These are phyloP conservation scores for Rhizopus sp. DNA, from an alignment of 371 early-diverging fungal genomes.

Conservation along the genomic window DNA sequence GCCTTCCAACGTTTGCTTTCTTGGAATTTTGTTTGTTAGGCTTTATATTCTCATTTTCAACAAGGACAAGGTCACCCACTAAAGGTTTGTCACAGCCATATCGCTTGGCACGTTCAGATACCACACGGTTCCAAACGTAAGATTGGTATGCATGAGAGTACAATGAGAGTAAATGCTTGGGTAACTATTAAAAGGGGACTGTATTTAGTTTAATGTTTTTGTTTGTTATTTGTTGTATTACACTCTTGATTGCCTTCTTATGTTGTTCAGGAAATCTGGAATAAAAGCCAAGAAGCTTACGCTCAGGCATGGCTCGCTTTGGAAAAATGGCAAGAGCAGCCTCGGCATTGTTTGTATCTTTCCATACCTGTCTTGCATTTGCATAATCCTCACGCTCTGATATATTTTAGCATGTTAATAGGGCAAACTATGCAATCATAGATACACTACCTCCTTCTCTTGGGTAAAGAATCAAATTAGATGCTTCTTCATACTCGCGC, in stretches of 20 bases:
- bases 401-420: too few species aligned
- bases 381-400: conserved; percentile 60
- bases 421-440: too few species aligned
- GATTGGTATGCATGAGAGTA: conserved; percentile 99
- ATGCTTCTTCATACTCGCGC: conserved; percentile 74
- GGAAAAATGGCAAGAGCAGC: conserved; percentile 73
- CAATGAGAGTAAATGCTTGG: conserved; percentile 86
- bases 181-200: conserved; percentile 54
- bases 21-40: conserved; percentile 2
- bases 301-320: conserved; percentile 71
- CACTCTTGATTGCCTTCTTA: conserved; percentile 65
- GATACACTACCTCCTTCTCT: conserved; percentile 62
- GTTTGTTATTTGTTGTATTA: conserved; percentile 23
- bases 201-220: background rate
- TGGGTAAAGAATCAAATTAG: conserved; percentile 79
- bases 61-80: conserved; percentile 84
- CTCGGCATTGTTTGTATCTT: conserved; percentile 61
- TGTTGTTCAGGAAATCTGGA: conserved; percentile 47
- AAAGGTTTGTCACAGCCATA: conserved; percentile 74
- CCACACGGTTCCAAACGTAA: conserved; percentile 92
- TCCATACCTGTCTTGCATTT: conserved; percentile 74
- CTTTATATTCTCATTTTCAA: conserved; percentile 16
- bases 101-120: conserved; percentile 71
- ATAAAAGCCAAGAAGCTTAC: conserved; percentile 62
- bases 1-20: conserved; percentile 25